Conservation (phyloP, 2,329 filamentous ascomycete genomes). For the Xylaria sp. region DNA sequence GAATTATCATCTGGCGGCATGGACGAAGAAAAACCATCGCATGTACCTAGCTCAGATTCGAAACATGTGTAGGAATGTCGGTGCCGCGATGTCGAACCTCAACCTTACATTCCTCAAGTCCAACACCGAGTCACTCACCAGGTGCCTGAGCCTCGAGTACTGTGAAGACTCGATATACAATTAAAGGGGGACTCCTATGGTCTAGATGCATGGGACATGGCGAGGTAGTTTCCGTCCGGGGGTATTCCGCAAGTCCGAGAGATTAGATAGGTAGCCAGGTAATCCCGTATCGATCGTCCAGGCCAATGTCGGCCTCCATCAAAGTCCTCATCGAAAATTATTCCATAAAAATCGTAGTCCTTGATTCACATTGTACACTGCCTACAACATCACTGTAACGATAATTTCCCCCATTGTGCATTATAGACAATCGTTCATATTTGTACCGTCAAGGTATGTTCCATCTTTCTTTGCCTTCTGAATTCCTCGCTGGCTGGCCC, state of each 20-base stretch:
- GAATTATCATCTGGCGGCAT: too few species aligned
- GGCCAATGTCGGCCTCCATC: background rate
- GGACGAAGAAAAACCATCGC: background rate
- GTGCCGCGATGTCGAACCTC: background rate
- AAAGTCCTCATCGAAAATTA: slow-evolving; percentile 12
- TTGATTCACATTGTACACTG: slow-evolving; percentile 9
- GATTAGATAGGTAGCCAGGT: too few species aligned
- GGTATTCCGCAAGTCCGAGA: too few species aligned
- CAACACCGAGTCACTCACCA: background rate
- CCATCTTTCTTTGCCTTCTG: background rate
- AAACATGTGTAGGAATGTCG: background rate
- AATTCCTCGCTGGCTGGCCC: background rate
- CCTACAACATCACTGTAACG: slow-evolving; percentile 2
- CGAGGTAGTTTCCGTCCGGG: too few species aligned
- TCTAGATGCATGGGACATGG: too few species aligned
- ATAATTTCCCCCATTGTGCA: background rate
- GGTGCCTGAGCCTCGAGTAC: too few species aligned
- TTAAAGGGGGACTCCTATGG: too few species aligned
- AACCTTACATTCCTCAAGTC: background rate
- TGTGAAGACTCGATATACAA: too few species aligned
- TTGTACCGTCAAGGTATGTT: slow-evolving; percentile 16
- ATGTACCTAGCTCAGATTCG: background rate
- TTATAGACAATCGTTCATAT: background rate
- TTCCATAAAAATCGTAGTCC: slow-evolving; percentile 3
- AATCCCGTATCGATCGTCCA: too few species aligned